Evolutionary conservation across 495 filamentous ascomycete species (phyloP), one percentile per base, ranked within the genome.

Genomic region (Penicillium soppii): DNA sequence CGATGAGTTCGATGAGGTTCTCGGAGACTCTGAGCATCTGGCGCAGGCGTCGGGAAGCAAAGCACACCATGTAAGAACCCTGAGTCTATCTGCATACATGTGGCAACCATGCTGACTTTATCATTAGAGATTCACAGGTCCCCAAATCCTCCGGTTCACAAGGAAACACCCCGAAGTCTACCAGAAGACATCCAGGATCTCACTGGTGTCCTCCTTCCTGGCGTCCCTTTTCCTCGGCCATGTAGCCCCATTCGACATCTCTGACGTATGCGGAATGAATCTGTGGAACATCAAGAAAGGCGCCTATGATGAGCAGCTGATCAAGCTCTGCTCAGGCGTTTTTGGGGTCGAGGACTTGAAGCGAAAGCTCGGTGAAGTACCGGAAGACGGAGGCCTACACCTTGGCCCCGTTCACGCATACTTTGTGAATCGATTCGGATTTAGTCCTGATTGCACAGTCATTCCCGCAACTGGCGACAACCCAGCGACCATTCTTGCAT

Each of bases 231-330:
- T 98, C 69, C 77, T 97, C 5, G 94, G 94, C 37, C 73, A 76
- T 46, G 79, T 96, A 39, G 91, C 94, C 1, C 88, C 91, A 1
- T 85, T 95, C 54, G 94, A 98, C 67, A 95, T 97, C 61, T 87
- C 88, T 54, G 94, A 98, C 70, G 92, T 91, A 15, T 95, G 91
- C 50, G 94, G 94, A 7, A 96, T 96, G 89, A 96, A 98, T 63
- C 75, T 98, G 5, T 97, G 91, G 90, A 88, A 97, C 56, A 91
- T 97, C 63, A 74, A 85, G 52, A 74, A 79, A 16, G 83, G 85
- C 41, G 61, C 66, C 7, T 98, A 89, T 81, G 81, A 87, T 38
- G 82, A 92, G 52, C 64, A 77, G 9, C 80, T 96, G 2, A 74
- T 98, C 16, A 71, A 82, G 41, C 81, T 95, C 7, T 83, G 89